Percentiles rank a stretch among this genome's conserved stretches.
These are phyloP conservation scores for Populus hybrid DNA, from an alignment of 441 rosid genomes.

Conservation along the genomic window DNA sequence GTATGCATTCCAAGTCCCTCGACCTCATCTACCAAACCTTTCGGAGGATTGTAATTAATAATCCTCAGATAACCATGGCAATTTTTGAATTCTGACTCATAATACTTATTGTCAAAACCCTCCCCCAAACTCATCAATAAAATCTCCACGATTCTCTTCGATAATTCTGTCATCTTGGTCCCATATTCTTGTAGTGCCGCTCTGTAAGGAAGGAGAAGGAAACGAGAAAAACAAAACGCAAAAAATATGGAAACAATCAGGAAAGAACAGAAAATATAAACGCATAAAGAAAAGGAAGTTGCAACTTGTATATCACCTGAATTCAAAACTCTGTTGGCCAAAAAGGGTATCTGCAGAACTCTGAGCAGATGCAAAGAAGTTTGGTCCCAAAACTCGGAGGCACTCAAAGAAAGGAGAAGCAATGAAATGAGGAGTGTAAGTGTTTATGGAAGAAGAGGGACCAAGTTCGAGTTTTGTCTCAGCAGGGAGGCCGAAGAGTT, in stretches of 20 bases:
- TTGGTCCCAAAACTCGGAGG: not conserved
- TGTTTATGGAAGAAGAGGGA: not conserved
- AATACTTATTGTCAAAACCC: no score
- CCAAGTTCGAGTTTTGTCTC: not conserved
- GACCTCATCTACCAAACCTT: constrained; percentile 25
- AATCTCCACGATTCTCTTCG: not conserved
- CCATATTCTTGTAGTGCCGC: constrained; percentile 1
- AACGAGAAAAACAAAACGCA: not conserved
- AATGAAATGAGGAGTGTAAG: not conserved
- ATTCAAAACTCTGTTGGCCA: not conserved
- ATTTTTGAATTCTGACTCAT: constrained; percentile 37
- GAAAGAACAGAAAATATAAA: not conserved
- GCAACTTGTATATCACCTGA: not conserved
- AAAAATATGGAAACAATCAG: not conserved
- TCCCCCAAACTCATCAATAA: not conserved
- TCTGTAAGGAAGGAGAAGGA: not conserved
- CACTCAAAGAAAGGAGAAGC: constrained; percentile 5
- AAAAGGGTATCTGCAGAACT: not conserved
- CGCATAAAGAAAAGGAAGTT: not conserved
- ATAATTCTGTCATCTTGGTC: not conserved
- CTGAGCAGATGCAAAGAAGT: not conserved
- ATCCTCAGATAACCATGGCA: constrained; percentile 56
- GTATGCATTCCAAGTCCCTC: constrained; percentile 56
- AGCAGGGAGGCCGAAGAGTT: not conserved
- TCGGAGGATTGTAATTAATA: constrained; percentile 43